phyloP scores from a whole-genome alignment of 2,329 filamentous ascomycete genomes.

The Arachnomyces sp. region DNA sequence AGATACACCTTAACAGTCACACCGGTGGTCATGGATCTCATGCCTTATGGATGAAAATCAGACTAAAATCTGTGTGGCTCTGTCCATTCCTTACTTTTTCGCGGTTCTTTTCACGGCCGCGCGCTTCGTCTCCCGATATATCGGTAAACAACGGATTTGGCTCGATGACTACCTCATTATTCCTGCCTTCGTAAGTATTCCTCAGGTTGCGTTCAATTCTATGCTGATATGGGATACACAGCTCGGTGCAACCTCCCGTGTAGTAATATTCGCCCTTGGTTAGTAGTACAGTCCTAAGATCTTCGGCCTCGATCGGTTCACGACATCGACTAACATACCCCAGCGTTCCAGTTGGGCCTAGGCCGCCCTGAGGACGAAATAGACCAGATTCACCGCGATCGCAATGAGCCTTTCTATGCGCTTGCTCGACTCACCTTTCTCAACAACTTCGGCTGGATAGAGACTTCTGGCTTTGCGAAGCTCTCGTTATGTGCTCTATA shows the following conservation, averaged over 20 bases:
- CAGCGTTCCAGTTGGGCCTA: constrained; percentile 23
- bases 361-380: constrained; percentile 11
- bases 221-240: background rate
- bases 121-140: constrained; percentile 1
- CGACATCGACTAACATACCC: background rate
- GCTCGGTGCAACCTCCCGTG: background rate
- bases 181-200: constrained; percentile 1
- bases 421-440: too few relatives aligned
- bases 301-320: background rate
- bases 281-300: background rate
- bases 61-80: too few relatives aligned
- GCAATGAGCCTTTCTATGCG: too few relatives aligned
- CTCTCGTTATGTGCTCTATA: constrained; percentile 25
- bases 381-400: too few relatives aligned
- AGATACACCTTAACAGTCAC: too few relatives aligned
- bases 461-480: constrained; percentile 30
- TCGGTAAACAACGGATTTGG: background rate
- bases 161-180: constrained; percentile 2
- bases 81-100: too few relatives aligned
- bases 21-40: too few relatives aligned
- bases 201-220: too few relatives aligned
- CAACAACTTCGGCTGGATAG: constrained; percentile 14
- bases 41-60: too few relatives aligned
- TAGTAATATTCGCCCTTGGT: constrained; percentile 4
- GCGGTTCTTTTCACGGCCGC: constrained; percentile 1